Conservation (phyloP, 148 eudicot species). For the Diospyros kaki region DNA sequence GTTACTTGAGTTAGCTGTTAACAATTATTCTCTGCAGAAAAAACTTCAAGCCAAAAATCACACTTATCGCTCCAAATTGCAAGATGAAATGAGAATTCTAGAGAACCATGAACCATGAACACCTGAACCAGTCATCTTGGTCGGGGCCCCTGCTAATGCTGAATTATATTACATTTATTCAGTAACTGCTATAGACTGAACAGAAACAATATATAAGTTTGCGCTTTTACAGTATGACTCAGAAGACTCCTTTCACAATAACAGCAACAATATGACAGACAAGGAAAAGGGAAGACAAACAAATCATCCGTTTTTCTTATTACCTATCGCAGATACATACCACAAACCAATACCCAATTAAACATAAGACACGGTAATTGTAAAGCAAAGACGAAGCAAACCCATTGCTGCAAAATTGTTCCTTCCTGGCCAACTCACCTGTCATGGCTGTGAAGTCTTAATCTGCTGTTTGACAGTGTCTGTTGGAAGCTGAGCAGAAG, state of each 20-base stretch:
- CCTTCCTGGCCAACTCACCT: constrained; percentile 30
- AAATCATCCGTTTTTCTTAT: constrained; percentile 42
- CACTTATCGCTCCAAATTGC: not conserved
- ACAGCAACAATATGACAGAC: constrained; percentile 24
- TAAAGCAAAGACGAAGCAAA: constrained; percentile 28
- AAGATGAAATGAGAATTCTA: not conserved
- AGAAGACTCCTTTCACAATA: constrained; percentile 24
- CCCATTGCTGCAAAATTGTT: constrained; percentile 62
- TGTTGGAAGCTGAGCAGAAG: constrained; percentile 45
- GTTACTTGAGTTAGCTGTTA: not conserved
- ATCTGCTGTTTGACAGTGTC: constrained; percentile 51
- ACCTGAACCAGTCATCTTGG: not conserved
- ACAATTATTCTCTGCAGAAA: not conserved
- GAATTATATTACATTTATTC: constrained; percentile 9
- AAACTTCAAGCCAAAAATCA: not conserved
- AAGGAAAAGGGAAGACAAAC: constrained; percentile 8
- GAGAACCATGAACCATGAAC: not conserved
- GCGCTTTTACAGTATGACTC: constrained; percentile 43
- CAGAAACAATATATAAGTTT: constrained; percentile 22
- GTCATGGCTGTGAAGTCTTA: constrained; percentile 47
- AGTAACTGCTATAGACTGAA: constrained; percentile 16
- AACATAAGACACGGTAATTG: constrained; percentile 20
- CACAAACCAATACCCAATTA: constrained; percentile 51
- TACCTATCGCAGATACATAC: constrained; percentile 44
- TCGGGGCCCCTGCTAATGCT: not conserved